Evolutionary conservation across 495 filamentous ascomycete genomes (phyloP).

Genomic region (Cladorrhinum samala): DNA sequence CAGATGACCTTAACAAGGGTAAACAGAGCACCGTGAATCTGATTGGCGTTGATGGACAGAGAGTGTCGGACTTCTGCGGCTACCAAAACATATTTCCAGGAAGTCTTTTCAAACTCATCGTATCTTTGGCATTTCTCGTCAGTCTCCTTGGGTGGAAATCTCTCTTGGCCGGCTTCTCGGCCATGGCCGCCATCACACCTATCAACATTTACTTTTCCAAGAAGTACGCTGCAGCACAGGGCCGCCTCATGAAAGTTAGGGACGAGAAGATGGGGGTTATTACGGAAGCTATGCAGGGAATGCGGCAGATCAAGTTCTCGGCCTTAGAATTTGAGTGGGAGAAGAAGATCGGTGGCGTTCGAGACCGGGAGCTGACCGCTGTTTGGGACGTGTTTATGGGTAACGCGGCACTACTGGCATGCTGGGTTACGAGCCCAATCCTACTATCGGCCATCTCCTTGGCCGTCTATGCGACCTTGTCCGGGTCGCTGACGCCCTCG

Average conservation of each 20-base stretch:
- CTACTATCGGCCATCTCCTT: constrained; percentile 58
- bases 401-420: no score
- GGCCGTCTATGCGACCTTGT: constrained; percentile 47
- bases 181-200: constrained; percentile 50
- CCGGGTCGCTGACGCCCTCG: constrained; percentile 19
- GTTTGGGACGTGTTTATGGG: constrained; percentile 52
- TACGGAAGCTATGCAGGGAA: constrained; percentile 65
- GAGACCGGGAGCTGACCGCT: constrained; percentile 53
- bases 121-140: constrained; percentile 52
- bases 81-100: constrained; percentile 60
- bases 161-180: constrained; percentile 52
- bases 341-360: constrained; percentile 50
- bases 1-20: constrained; percentile 47
- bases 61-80: constrained; percentile 63
- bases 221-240: constrained; percentile 51
- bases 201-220: constrained; percentile 53
- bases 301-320: constrained; percentile 72
- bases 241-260: constrained; percentile 60
- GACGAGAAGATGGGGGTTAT: constrained; percentile 63
- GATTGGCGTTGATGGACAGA: constrained; percentile 68
- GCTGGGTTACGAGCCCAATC: constrained; percentile 50
- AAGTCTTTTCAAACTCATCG: constrained; percentile 52
- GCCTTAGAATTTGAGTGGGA: constrained; percentile 65
- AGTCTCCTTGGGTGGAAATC: constrained; percentile 60
- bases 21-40: constrained; percentile 77